Percentiles rank a stretch among this genome's conserved stretches.
phyloP scores from a whole-genome alignment of 306 rosid genomes.

The Cajanus cajan region DNA sequence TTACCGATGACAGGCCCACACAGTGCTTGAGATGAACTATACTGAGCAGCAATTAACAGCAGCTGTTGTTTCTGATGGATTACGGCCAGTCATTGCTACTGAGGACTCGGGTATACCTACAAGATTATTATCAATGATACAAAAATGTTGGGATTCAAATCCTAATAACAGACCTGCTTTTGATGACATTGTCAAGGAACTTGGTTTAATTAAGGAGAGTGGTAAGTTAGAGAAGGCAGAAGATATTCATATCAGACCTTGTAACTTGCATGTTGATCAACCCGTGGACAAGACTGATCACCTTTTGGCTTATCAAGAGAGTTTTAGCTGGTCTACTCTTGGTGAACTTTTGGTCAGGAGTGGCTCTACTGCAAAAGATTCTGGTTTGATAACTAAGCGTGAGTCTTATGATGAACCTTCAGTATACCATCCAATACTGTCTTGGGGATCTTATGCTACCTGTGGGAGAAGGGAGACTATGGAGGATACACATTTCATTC shows the following conservation, averaged over 20 bases:
- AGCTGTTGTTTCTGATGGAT: constrained; percentile 79
- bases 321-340: constrained; percentile 67
- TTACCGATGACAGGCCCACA: constrained; percentile 76
- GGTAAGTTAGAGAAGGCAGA: constrained; percentile 42
- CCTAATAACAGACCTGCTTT: constrained; percentile 74
- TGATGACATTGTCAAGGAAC: constrained; percentile 63
- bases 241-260: constrained; percentile 32
- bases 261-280: constrained; percentile 35
- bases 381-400: constrained; percentile 41
- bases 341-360: constrained; percentile 55
- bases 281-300: constrained; percentile 28
- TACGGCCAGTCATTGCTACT: constrained; percentile 76
- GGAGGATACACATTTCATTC: constrained; percentile 92
- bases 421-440: constrained; percentile 62
- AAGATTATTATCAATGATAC: constrained; percentile 59
- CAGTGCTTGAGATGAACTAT: constrained; percentile 94
- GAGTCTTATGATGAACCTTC: constrained; percentile 40
- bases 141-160: constrained; percentile 75
- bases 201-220: constrained; percentile 54
- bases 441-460: constrained; percentile 93
- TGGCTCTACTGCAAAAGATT: constrained; percentile 41
- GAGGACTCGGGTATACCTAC: constrained; percentile 65
- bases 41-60: constrained; percentile 89
- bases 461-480: constrained; percentile 90
- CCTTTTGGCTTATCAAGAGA: constrained; percentile 51